Evolutionary conservation across 2,329 filamentous ascomycete species (phyloP), one percentile per base, ranked within the genome.

Genomic region (Trichoderma sp.): DNA sequence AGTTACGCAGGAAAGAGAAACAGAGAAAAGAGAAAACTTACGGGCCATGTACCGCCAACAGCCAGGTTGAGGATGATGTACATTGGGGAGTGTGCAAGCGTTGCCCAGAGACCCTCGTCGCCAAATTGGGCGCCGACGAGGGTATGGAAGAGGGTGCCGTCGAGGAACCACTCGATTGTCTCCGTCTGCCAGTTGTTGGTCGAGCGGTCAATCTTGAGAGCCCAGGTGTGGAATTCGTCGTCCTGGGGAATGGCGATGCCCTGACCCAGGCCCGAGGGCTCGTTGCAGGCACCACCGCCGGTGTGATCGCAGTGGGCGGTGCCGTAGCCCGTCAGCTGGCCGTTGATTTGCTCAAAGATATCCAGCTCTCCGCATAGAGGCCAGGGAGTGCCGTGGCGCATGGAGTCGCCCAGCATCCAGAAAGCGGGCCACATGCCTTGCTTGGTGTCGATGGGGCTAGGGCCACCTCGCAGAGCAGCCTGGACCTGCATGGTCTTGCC

Each of bases 341-440:
- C 83, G 73, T 84, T 82, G 69, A 85, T 77, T 32, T 79, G 80
- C 77, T 86, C 84, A 61, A 84, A 78, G 68, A 84, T 78, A 71
- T 86, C 84, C 54, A 86, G 75, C 77, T 86, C 84, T 29, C 84
- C 84, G 70, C 82, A 84, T 8, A 74, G 75, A 0, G 84, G 84
- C 84, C 84, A 86, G 22, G 70, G 69, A 2, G 79, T 81, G 13
- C 83, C 83, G 69, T 77, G 74, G 7, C 83, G 80, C 60, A 84
- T 76, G 17, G 81, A 76, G 68, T 83, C 78, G 12, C 84, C 84
- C 1, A 85, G 79, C 64, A 84, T 75, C 84, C 84, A 86, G 72
- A 85, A 86, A 4, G 84, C 84, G 2, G 84, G 83, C 84, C 84
- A 86, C 70, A 85, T 78, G 13, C 84, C 84, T 71, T 82, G 78